Conservation (phyloP, 2,329 filamentous ascomycete genomes). For the Botryotinia calthae region DNA sequence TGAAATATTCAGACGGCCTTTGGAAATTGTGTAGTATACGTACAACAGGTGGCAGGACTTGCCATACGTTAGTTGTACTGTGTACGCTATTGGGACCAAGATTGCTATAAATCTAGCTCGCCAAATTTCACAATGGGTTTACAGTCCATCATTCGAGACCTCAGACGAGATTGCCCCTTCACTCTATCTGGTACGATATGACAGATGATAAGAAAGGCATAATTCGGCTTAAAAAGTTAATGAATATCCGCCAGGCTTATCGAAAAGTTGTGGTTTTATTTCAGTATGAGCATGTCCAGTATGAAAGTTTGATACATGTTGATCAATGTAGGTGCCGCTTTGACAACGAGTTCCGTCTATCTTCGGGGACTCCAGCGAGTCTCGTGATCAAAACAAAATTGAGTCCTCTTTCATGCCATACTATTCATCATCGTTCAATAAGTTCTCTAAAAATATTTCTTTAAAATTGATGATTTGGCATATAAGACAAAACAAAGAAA, state of each 20-base stretch:
- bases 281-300: too few species aligned
- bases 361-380: not conserved
- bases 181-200: not conserved
- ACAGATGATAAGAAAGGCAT: not conserved
- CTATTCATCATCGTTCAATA: rapidly evolving
- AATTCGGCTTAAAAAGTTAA: not conserved
- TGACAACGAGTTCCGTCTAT: not conserved
- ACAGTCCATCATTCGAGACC: not conserved
- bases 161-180: not conserved
- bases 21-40: not conserved
- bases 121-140: not conserved
- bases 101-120: not conserved
- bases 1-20: not conserved
- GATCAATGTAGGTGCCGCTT: not conserved
- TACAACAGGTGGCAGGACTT: not conserved
- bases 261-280: not conserved
- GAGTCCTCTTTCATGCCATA: not conserved
- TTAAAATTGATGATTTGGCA: not conserved
- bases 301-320: not conserved
- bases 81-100: not conserved
- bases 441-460: not conserved
- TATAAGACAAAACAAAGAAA: not conserved
- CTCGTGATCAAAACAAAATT: not conserved
- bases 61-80: not conserved
- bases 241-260: not conserved